Conservation (phyloP, 441 rosid genomes). For the Syzygium malaccense region DNA sequence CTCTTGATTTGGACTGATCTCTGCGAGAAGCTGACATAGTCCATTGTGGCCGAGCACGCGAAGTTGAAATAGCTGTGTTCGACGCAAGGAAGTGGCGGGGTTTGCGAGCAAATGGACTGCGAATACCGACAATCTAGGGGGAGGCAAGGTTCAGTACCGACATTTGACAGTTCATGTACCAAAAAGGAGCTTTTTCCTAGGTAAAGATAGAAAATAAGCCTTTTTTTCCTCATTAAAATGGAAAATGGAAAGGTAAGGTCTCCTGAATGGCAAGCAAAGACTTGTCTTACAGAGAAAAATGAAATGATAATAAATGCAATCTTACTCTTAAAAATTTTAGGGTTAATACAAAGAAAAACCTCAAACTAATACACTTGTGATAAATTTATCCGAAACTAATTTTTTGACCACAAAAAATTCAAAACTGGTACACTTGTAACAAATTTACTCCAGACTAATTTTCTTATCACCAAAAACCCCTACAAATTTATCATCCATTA, state of each 20-base stretch:
- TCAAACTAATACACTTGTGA: too few species aligned
- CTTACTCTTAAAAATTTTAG: background rate
- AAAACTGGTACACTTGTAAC: accelerated
- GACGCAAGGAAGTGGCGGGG: background rate
- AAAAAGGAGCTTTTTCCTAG: too few species aligned
- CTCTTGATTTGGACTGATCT: background rate
- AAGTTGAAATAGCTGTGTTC: background rate
- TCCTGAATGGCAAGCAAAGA: background rate
- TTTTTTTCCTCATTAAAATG: background rate
- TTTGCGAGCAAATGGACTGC: background rate
- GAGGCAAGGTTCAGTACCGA: background rate
- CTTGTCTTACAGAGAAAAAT: background rate
- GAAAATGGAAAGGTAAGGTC: background rate
- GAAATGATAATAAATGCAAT: background rate
- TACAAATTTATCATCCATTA: too few species aligned
- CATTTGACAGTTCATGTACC: too few species aligned
- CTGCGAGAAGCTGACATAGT: background rate
- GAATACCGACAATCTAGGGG: background rate
- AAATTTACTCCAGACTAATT: too few species aligned
- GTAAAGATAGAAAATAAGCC: background rate
- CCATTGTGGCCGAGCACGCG: background rate
- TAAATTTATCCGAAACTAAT: too few species aligned
- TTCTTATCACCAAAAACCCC: too few species aligned
- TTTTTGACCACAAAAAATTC: too few species aligned
- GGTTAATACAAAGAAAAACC: too few species aligned